phyloP scores from a whole-genome alignment of 2,329 filamentous ascomycete genomes.

The Trichoderma asperellum region DNA sequence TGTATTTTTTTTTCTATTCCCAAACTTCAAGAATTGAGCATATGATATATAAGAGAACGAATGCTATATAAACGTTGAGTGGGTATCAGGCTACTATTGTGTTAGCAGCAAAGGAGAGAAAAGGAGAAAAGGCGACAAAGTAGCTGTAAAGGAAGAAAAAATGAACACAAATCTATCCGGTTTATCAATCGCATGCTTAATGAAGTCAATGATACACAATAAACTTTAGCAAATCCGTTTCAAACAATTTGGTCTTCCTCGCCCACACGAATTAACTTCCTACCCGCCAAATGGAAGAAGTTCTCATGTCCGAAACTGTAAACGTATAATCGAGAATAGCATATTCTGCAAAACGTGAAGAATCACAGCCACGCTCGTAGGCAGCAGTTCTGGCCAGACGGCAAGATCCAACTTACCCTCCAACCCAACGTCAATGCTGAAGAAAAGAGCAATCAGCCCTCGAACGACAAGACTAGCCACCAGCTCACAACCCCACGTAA shows the following conservation, averaged over 20 bases:
- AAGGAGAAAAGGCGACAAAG: neutral
- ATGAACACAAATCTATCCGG: conserved; percentile 6
- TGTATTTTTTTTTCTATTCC: neutral
- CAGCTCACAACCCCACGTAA: conserved; percentile 71
- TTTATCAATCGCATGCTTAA: neutral
- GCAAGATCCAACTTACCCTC: conserved; percentile 68
- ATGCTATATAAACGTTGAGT: neutral
- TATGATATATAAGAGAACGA: neutral
- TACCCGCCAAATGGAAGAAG: neutral
- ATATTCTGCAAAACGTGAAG: conserved; percentile 73
- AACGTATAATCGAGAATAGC: conserved; percentile 69
- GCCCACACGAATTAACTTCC: neutral
- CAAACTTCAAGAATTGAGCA: neutral
- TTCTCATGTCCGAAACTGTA: conserved; percentile 54
- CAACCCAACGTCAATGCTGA: conserved; percentile 64
- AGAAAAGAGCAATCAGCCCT: conserved; percentile 60
- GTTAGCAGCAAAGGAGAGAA: neutral
- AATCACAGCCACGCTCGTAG: conserved; percentile 67
- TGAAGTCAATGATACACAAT: neutral
- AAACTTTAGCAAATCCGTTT: neutral
- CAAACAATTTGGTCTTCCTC: neutral
- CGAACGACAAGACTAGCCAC: conserved; percentile 63
- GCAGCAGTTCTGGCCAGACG: conserved; percentile 69
- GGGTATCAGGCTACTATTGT: conserved; percentile 17
- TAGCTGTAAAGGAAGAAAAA: neutral